Evolutionary conservation across 495 filamentous ascomycete species (phyloP), one percentile per base, ranked within the genome.

Genomic region (Penicillium chermesinum): DNA sequence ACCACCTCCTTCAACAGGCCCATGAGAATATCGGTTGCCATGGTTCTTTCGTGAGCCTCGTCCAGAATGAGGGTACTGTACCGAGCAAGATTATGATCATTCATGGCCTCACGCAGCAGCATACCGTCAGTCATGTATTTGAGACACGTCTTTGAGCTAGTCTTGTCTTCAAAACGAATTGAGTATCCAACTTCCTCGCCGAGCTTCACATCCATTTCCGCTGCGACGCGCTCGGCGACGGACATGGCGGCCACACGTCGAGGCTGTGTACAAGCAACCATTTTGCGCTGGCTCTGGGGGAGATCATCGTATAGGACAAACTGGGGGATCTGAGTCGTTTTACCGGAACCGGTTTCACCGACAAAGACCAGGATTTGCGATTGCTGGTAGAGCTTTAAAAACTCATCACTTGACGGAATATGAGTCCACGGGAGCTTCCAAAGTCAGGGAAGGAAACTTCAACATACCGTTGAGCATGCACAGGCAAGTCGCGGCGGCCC

Each of bases 51-150:
- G 80, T 97, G 91, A 40, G 91, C 91, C 69, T 97, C 91, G 66
- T 99, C 94, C 49, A 99, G 83, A 62, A 99, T 99, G 62, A 99
- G 96, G 52, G 87, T 93, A 75, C 90, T 91, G 72, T 99, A 99
- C 9, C 91, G 84, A 15, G 80, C 80, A 55, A 99, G 76, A 54
- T 91, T 77, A 69, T 89, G 85, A 66, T 99, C 94, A 70, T 95
- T 83, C 94, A 99, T 99, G 25, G 94, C 90, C 73, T 99, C 94
- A 53, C 94, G 77, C 62, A 97, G 73, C 55, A 99, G 81, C 93
- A 97, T 97, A 82, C 94, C 94, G 65, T 99, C 94, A 21, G 94
- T 99, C 94, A 99, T 97, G 73, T 99, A 99, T 73, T 97, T 99
- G 40, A 99, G 73, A 33, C 96, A 79, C 7, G 94, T 99, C 68